phyloP scores from a whole-genome alignment of 2,329 filamentous ascomycete genomes.

The Epicoccum sorghinum region DNA sequence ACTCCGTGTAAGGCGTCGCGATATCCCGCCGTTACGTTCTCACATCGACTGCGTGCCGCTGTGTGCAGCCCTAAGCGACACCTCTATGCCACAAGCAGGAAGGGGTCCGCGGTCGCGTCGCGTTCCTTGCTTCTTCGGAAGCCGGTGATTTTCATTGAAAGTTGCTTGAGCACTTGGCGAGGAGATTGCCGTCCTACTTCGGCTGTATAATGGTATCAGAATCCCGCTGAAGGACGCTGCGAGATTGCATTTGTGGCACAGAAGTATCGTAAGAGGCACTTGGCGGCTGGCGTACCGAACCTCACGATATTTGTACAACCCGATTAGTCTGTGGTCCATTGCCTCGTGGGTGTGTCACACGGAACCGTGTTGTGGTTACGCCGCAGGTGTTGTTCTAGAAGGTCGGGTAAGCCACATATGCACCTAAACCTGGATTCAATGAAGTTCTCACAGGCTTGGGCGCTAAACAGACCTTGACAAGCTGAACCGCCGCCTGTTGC shows the following conservation, averaged over 20 bases:
- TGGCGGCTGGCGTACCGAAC: conserved; percentile 5
- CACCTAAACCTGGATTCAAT: conserved; percentile 14
- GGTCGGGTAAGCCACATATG: conserved; percentile 24
- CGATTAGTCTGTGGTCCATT: not conserved
- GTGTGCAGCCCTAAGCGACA: conserved; percentile 23
- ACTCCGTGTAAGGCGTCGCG: conserved; percentile 32
- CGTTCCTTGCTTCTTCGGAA: conserved; percentile 20
- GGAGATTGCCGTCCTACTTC: conserved; percentile 25
- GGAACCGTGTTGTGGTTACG: conserved; percentile 11
- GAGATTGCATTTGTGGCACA: conserved; percentile 22
- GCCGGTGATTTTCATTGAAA: conserved; percentile 29
- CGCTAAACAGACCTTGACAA: conserved; percentile 23
- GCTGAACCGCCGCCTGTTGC: conserved; percentile 10
- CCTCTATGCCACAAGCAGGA: conserved; percentile 19
- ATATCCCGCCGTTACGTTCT: conserved; percentile 16
- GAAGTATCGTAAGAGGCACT: conserved; percentile 6
- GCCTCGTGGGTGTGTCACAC: conserved; percentile 22
- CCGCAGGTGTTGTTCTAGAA: conserved; percentile 37
- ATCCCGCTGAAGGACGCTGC: conserved; percentile 32
- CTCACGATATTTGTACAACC: conserved; percentile 15
- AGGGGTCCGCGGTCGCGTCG: conserved; percentile 28
- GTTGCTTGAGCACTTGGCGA: conserved; percentile 19
- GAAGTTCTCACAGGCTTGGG: conserved; percentile 25
- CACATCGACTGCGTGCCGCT: conserved; percentile 4
- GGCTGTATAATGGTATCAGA: conserved; percentile 27